Percentiles rank a stretch among this genome's conserved stretches.
Evolutionary conservation across 495 filamentous ascomycete species (phyloP).

Genomic region (Aspergillus taichungensis): DNA sequence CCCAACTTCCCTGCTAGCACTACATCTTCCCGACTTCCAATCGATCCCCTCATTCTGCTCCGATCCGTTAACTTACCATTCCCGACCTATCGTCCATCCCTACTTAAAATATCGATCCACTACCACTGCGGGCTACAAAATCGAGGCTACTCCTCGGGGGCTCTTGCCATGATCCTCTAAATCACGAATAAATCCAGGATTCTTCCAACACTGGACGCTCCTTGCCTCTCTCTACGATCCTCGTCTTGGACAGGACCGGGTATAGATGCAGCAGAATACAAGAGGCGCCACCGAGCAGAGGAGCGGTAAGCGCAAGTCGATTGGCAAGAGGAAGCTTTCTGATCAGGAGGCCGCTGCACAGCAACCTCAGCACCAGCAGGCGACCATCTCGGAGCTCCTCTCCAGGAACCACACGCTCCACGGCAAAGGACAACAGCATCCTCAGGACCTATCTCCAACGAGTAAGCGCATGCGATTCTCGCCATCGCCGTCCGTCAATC

Average conservation of each 20-base stretch:
- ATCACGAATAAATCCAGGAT: conserved; percentile 7
- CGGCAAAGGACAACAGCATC: conserved; percentile 10
- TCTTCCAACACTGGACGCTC: conserved; percentile 15
- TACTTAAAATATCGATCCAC: no score
- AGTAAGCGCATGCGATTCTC: conserved; percentile 37
- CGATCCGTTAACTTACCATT: not conserved
- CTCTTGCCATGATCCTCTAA: conserved; percentile 11
- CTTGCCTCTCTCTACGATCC: conserved; percentile 4
- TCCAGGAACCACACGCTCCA: conserved; percentile 17
- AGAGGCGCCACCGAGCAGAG: conserved; percentile 35
- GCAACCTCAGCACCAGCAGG: conserved; percentile 32
- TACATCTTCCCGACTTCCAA: not conserved
- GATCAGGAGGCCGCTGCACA: conserved; percentile 30
- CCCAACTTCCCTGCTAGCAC: not conserved
- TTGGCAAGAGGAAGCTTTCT: conserved; percentile 40
- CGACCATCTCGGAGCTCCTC: conserved; percentile 43
- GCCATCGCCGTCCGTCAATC: conserved; percentile 17
- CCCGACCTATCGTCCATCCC: no score
- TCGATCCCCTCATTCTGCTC: not conserved
- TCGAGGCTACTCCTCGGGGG: not conserved
- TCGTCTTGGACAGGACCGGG: conserved; percentile 29
- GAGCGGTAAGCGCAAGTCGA: conserved; percentile 42
- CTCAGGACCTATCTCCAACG: conserved; percentile 16
- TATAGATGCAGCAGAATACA: conserved; percentile 38
- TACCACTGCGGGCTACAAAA: not conserved